Base-by-base conservation (phyloP, 78 protist genomes). In the Diacronema lutheri region DNA sequence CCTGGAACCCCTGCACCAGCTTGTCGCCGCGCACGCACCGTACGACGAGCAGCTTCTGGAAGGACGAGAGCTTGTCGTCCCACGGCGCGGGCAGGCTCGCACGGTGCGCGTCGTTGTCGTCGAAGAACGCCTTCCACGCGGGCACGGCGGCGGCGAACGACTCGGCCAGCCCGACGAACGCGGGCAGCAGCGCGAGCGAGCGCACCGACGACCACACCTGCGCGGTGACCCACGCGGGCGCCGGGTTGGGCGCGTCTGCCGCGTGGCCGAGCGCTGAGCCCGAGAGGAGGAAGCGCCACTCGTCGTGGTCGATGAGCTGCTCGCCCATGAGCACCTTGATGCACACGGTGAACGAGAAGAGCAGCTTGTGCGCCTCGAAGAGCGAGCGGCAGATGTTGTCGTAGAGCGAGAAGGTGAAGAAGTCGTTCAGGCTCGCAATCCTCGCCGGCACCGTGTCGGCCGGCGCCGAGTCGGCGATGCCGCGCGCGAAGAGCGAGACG, bases 11-110 rank as follows among this genome's bases (percentile, higher is more conserved):
- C 12, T 56, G 56, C 29, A 33, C 77, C 77, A 94, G 26, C 20
- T 95, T 72, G 81, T 94, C 98, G 40, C 94, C 93, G 11, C 96
- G 87, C 37, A 94, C 81, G 38, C 81, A 86, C 61, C 79, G 86
- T 21, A 91, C 56, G n/a, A 79, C 74, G 46, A 88, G 55, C 81
- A 85, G 87, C 16, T 16, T 23, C 60, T 77, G 82, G 62, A 92
- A 41, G 25, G 79, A 72, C 13, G 69, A 0, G 40, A 84, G 64
- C 40, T 58, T 56, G 35, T 81, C 50, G 7, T 14, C 61, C n/a
- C 85, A 23, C 40, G 56, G 68, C 31, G 84, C 87, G 6, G 86
- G 91, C 19, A 68, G 26, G 1, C 1, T 19, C 62, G 4, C 68
- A 0, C 12, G 21, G 68, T 56, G 84, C 46, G 84, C 23, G 23